Evolutionary conservation across 345 rosid species (phyloP).

Genomic region (Geranium rotundifolium): DNA sequence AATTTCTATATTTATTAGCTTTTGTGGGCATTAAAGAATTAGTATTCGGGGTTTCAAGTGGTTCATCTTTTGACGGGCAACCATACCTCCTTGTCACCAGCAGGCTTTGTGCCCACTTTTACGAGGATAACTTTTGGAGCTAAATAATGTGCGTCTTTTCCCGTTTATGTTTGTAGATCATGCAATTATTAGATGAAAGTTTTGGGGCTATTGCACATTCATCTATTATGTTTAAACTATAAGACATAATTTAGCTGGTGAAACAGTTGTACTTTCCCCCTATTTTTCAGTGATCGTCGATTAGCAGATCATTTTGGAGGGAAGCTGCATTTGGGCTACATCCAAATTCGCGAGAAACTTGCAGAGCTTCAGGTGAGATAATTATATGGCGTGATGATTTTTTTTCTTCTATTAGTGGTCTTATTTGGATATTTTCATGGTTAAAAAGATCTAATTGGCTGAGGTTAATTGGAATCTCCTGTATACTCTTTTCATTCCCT

Average conservation of each 20-base stretch:
- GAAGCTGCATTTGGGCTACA: constrained; percentile 94
- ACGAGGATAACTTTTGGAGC: constrained; percentile 99
- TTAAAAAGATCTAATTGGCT: too few relatives aligned
- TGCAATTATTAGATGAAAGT: constrained; percentile 41
- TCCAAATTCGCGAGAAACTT: constrained; percentile 92
- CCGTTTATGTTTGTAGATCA: constrained; percentile 67
- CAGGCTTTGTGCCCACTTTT: constrained; percentile 99
- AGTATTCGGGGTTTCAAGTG: constrained; percentile 73
- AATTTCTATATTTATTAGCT: constrained; percentile 13
- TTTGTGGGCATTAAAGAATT: constrained; percentile 37
- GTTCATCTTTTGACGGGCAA: constrained; percentile 79
- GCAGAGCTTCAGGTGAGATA: constrained; percentile 74
- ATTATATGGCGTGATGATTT: background rate
- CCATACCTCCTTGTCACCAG: constrained; percentile 98
- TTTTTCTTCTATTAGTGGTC: background rate
- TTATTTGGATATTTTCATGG: background rate
- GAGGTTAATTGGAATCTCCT: too few relatives aligned
- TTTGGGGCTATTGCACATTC: constrained; percentile 15
- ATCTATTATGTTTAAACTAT: constrained; percentile 8
- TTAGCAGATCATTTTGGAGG: constrained; percentile 99
- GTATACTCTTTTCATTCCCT: too few relatives aligned
- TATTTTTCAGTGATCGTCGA: constrained; percentile 83
- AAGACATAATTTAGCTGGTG: constrained; percentile 6
- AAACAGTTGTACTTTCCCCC: constrained; percentile 15
- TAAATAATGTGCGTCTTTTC: constrained; percentile 96